Conservation (phyloP, 192 early-diverging fungal genomes). For the Mortierella claussenii region DNA sequence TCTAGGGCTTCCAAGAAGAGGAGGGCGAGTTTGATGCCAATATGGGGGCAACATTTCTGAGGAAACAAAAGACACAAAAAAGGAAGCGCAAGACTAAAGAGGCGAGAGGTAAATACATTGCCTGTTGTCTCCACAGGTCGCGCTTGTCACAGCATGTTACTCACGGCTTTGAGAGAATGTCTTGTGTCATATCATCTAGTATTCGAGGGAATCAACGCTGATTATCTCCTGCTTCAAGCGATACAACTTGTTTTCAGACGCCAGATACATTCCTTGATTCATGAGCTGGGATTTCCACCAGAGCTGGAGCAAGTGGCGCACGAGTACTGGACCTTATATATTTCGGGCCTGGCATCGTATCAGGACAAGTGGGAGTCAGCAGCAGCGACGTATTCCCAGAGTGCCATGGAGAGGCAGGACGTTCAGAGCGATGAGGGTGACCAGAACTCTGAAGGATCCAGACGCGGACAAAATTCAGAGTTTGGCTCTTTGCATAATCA, state of each 20-base stretch:
- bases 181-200: constrained; percentile 1
- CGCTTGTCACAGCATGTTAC: background rate
- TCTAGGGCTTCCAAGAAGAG: constrained; percentile 43
- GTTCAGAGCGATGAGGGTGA: background rate
- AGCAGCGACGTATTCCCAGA: background rate
- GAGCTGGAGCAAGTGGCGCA: constrained; percentile 25
- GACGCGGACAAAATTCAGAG: background rate
- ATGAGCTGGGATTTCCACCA: constrained; percentile 24
- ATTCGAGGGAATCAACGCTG: constrained; percentile 2
- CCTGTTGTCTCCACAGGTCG: background rate
- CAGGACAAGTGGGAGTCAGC: constrained; percentile 1
- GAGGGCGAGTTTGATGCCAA: constrained; percentile 24
- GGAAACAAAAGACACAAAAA: constrained; percentile 4
- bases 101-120: background rate
- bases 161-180: no score
- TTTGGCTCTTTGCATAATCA: background rate
- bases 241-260: constrained; percentile 17
- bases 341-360: constrained; percentile 1
- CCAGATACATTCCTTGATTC: constrained; percentile 21
- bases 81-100: background rate
- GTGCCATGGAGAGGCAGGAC: background rate
- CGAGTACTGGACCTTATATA: constrained; percentile 31
- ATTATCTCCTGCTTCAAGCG: constrained; percentile 5
- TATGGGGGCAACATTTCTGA: background rate
- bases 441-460: background rate